phyloP scores from a whole-genome alignment of 352 stramenopile species.

The Vaucheria bursata region DNA sequence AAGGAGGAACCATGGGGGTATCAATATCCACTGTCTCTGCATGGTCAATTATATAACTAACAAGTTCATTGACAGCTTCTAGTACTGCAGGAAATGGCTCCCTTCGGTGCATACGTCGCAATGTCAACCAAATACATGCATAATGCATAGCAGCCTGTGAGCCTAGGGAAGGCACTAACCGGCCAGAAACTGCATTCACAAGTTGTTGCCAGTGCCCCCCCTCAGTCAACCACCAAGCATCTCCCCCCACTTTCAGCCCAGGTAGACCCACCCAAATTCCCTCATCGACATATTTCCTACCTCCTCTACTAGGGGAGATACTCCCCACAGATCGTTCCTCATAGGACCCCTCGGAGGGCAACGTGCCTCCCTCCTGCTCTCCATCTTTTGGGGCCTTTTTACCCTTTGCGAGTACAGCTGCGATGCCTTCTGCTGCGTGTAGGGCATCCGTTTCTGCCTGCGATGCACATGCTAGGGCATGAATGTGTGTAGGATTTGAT shows the following conservation, averaged over 20 bases:
- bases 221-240: constrained; percentile 5
- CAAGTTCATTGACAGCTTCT: constrained; percentile 55
- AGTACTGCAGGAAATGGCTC: constrained; percentile 70
- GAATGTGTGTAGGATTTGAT: constrained; percentile 70
- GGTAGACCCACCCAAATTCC: neutral
- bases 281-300: no score
- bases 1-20: neutral
- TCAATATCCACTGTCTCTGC: constrained; percentile 12
- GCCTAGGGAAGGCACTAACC: constrained; percentile 23
- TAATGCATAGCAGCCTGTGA: constrained; percentile 67
- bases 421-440: neutral
- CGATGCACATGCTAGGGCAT: neutral
- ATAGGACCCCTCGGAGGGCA: neutral
- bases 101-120: constrained; percentile 69
- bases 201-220: neutral
- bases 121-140: constrained; percentile 65
- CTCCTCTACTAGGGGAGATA: neutral
- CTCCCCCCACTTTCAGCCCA: neutral
- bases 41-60: constrained; percentile 28
- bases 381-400: neutral
- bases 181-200: neutral
- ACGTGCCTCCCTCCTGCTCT: neutral
- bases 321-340: neutral
- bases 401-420: neutral
- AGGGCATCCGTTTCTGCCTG: neutral